Evolutionary conservation across 257 asterid genomes (phyloP).

Genomic region (Solanum sitiens): DNA sequence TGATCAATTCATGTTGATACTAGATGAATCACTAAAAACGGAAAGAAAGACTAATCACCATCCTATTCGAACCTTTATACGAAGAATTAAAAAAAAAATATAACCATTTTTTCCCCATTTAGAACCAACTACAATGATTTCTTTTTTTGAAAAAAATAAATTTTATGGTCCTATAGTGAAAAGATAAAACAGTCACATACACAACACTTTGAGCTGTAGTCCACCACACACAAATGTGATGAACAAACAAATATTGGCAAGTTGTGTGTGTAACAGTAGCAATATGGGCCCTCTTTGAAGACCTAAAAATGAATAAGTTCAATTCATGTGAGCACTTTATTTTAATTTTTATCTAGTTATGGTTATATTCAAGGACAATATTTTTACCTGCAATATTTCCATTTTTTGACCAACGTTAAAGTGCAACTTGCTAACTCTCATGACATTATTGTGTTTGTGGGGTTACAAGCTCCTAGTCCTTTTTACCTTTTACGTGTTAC

Average conservation of each 20-base stretch:
- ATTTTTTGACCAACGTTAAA: slow-evolving; percentile 29
- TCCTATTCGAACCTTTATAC: neutral
- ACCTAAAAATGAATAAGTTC: neutral
- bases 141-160: neutral
- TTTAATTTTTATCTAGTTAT: slow-evolving; percentile 27
- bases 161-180: neutral
- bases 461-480: neutral
- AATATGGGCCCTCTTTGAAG: neutral
- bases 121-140: neutral
- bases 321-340: slow-evolving; percentile 2
- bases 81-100: neutral
- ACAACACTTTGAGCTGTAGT: neutral
- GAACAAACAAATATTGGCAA: neutral
- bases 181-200: neutral
- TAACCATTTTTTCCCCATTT: neutral
- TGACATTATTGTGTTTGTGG: neutral
- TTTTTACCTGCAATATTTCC: slow-evolving; percentile 12
- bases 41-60: neutral
- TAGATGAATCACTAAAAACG: neutral
- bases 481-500: slow-evolving; percentile 16
- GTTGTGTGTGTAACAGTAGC: neutral
- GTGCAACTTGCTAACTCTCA: slow-evolving; percentile 8
- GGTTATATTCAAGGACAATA: slow-evolving; percentile 25
- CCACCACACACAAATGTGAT: neutral
- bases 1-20: neutral